A percentile compares a stretch with the other conserved stretches of the same genome.
These are phyloP conservation scores for Ustilago tritici DNA, from an alignment of 1,284 basidiomycete genomes.

Conservation along the genomic window DNA sequence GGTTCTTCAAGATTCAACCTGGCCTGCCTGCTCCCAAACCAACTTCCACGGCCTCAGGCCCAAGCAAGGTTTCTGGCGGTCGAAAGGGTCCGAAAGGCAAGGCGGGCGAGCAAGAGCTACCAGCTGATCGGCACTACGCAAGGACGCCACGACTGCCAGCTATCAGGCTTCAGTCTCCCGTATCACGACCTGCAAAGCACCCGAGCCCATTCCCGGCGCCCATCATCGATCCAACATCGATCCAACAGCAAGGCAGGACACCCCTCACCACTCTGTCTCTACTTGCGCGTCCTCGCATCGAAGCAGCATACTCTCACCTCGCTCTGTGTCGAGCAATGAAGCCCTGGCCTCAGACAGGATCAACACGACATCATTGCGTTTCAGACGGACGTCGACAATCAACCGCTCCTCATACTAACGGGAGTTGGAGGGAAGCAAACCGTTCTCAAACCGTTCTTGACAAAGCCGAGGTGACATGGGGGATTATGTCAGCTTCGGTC, in stretches of 20 bases:
- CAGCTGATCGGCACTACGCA: neutral
- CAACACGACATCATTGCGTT: neutral
- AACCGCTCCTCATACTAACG: conserved; percentile 3
- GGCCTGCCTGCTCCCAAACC: neutral
- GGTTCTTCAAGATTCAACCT: conserved; percentile 48
- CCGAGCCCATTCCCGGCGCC: neutral
- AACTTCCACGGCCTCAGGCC: neutral
- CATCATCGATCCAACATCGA: conserved; percentile 14
- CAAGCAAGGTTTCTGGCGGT: neutral
- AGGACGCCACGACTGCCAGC: conserved; percentile 15
- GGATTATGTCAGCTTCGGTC: too few species aligned
- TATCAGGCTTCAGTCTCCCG: neutral
- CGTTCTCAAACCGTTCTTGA: too few species aligned
- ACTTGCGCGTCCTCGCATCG: neutral
- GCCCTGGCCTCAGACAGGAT: neutral
- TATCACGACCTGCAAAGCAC: neutral
- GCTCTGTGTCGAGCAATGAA: conserved; percentile 15
- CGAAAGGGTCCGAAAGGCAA: neutral
- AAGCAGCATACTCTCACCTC: conserved; percentile 36
- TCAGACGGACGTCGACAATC: conserved; percentile 12
- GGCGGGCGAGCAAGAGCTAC: neutral
- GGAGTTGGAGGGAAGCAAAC: too few species aligned
- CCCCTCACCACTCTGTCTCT: neutral
- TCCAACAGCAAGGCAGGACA: conserved; percentile 14
- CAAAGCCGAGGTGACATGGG: too few species aligned